These are phyloP conservation scores for Botryotinia calthae DNA, from an alignment of 2,329 filamentous ascomycete genomes.

Conservation along the genomic window DNA sequence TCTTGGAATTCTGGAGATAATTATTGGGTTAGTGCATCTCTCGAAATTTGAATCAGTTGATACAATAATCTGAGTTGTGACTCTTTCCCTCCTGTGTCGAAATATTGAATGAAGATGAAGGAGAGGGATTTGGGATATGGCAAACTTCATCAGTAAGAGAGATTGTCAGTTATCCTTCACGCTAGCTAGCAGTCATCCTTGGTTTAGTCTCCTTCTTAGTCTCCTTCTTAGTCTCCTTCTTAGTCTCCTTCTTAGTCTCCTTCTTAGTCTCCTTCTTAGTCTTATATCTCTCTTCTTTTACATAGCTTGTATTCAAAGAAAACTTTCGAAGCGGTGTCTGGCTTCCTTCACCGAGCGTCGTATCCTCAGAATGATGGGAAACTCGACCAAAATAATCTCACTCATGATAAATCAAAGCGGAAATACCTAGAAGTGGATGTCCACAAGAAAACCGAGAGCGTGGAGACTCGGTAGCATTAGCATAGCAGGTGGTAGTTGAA, in stretches of 20 bases:
- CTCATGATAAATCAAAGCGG: neutral
- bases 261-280: too few relatives aligned
- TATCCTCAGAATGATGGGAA: neutral
- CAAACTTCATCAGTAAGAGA: neutral
- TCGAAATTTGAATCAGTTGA: neutral
- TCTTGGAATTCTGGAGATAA: too few relatives aligned
- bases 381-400: accelerated
- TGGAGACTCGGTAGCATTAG: neutral
- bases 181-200: neutral
- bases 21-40: neutral
- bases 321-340: too few relatives aligned
- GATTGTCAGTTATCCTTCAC: neutral
- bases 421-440: neutral
- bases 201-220: neutral
- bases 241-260: too few relatives aligned
- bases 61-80: neutral
- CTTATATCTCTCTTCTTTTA: neutral
- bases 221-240: too few relatives aligned
- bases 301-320: neutral
- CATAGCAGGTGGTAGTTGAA: neutral
- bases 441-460: too few relatives aligned
- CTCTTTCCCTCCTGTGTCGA: neutral
- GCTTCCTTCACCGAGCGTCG: too few relatives aligned
- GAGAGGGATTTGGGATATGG: neutral
- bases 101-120: neutral